phyloP scores from a whole-genome alignment of 2,329 filamentous ascomycete genomes.

The Botrytis fragariae region DNA sequence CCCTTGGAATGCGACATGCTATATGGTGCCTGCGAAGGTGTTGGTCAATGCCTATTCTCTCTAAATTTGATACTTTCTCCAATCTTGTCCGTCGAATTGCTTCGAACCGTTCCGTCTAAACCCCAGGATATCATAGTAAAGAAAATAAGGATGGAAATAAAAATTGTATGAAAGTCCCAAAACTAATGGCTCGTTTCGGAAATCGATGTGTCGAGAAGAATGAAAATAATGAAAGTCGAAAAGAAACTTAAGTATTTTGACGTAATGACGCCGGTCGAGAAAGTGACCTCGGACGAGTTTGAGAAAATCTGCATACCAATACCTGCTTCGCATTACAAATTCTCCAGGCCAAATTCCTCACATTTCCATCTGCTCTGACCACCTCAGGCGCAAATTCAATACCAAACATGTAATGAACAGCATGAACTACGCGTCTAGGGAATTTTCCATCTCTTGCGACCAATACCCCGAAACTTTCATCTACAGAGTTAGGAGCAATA shows the following conservation, averaged over 20 bases:
- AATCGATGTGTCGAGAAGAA: neutral
- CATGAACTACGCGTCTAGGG: slow-evolving; percentile 85
- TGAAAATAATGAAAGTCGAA: neutral
- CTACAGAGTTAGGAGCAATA: slow-evolving; percentile 75
- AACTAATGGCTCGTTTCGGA: neutral
- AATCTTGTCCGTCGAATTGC: neutral
- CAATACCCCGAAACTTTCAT: slow-evolving; percentile 80
- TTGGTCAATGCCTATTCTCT: slow-evolving; percentile 15
- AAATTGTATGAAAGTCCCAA: neutral
- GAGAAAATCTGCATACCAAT: slow-evolving; percentile 53
- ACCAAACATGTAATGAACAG: slow-evolving; percentile 94
- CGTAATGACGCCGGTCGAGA: neutral
- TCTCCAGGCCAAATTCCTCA: slow-evolving; percentile 87
- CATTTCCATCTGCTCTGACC: slow-evolving; percentile 86
- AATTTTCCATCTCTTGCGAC: slow-evolving; percentile 89
- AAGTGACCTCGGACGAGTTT: neutral
- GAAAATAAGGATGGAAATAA: neutral
- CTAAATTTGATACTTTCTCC: neutral
- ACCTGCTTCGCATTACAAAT: slow-evolving; percentile 96
- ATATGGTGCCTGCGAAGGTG: slow-evolving; percentile 34
- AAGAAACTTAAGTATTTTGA: slow-evolving; percentile 40
- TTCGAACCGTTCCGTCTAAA: neutral
- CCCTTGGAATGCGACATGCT: slow-evolving; percentile 39
- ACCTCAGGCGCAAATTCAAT: slow-evolving; percentile 93
- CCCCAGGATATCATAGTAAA: neutral